Base-by-base conservation (phyloP, 805 yeast species). In the Saccharomycopsis sp. region DNA sequence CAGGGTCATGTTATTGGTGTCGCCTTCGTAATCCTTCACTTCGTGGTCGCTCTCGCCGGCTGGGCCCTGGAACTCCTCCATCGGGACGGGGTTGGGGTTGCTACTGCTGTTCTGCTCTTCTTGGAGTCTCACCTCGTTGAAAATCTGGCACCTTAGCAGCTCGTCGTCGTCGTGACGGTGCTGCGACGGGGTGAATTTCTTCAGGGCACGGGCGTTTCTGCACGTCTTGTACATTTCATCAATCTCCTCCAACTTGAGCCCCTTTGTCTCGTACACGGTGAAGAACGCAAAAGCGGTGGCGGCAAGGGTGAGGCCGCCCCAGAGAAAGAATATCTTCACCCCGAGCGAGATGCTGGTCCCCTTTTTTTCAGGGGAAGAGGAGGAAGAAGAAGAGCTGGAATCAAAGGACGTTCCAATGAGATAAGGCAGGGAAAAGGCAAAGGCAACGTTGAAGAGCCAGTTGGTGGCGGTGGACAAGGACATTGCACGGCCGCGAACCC, bases 191-290 rank as follows among this genome's bases (percentile, higher is more conserved):
- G 20, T 27, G 22, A 46, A 46, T 13, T 40, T 44, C 12, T 5
- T 13, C 12, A 42, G 38, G n/a, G 29, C 45, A 19, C 36, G 30
- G 13, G 50, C 48, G 23, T 13, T 69, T 31, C 69, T 60, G 51
- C 88, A 77, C 26, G 67, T 65, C 38, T 70, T 67, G 55, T 78
- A 84, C 64, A 84, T 64, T 48, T 75, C 83, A 61, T 85, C 88
- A 39, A 85, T 78, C 50, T 85, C 86, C 60, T 85, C 95, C 55
- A 85, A 68, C 52, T 77, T 74, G 38, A 84, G 64, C 0, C 94
- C 94, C 52, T 75, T 79, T 0, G 95, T 84, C 57, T 83, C 92
- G 60, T 78, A 83, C 25, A 82, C 84, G 42, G 71, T 64, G 38
- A 80, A 71, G 57, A 77, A 80, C 4, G 77, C 77, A 47, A 77